Percentiles rank a stretch among this genome's conserved stretches.
Conservation (phyloP, 495 filamentous ascomycete species). For the Penicillium pulvis region DNA sequence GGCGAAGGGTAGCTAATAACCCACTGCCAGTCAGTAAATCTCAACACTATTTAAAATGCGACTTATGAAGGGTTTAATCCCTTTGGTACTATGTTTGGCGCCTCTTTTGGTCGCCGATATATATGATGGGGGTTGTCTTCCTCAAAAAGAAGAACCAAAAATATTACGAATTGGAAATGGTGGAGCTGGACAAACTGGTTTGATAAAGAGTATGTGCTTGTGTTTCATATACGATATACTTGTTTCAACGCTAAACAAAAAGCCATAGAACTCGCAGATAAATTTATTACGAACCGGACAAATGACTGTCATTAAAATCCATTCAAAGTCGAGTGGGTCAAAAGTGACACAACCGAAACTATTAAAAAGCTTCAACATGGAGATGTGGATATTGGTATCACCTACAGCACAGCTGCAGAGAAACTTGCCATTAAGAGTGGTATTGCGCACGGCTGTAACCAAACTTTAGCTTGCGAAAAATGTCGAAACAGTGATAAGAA, state of each 20-base stretch:
- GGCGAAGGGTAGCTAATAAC: too few species aligned
- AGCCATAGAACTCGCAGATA: neutral
- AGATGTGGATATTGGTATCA: constrained; percentile 43
- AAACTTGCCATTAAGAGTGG: constrained; percentile 35
- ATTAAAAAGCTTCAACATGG: constrained; percentile 40
- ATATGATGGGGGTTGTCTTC: too few species aligned
- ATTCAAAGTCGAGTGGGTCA: constrained; percentile 43
- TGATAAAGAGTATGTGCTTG: constrained; percentile 25
- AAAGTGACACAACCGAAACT: constrained; percentile 41
- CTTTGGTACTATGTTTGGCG: too few species aligned
- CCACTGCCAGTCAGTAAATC: too few species aligned
- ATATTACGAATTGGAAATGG: constrained; percentile 37
- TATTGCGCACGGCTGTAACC: constrained; percentile 22
- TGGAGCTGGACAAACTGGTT: constrained; percentile 42
- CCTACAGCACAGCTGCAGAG: constrained; percentile 44
- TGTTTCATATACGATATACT: neutral
- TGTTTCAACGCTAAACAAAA: neutral
- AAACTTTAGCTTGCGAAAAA: neutral
- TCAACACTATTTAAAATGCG: too few species aligned
- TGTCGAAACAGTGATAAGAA: too few species aligned
- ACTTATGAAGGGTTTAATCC: too few species aligned
- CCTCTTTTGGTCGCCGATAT: too few species aligned
- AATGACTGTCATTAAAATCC: neutral
- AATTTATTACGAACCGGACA: too few species aligned
- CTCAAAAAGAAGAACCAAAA: too few species aligned